Base-by-base conservation (phyloP, 192 early-diverging fungal species). In the Rhizoclosmatium sp. region DNA sequence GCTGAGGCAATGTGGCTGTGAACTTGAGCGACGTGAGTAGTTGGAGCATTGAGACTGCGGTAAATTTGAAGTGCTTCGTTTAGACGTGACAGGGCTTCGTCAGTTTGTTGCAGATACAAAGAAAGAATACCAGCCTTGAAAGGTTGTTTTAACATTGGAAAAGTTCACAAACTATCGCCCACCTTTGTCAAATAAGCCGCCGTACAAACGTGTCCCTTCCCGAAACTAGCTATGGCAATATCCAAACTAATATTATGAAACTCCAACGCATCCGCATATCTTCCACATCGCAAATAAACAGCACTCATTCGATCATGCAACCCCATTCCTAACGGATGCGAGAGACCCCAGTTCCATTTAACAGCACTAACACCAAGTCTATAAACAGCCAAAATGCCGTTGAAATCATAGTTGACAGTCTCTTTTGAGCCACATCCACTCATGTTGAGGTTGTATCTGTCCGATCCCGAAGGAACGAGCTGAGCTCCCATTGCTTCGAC, bases 151-250 rank as follows among this genome's bases (percentile, higher is more conserved):
- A 51, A 31, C 21, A 66, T 47, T 46, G 47, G 42, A 10, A 68
- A 12, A 47, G 19, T 31, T n/a, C n/a, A 2, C n/a, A 2, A 2
- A 40, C 39, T 31, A 12, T 44, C 59, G 4, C 73, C 2, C 51
- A 87, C 87, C 79, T 82, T 76, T 2, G 82, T 75, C 21, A 87
- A 66, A 76, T 89, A 87, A 4, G 84, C 85, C 4, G 84, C 87
- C 45, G 87, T 89, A 16, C 83, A 76, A 4, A 76, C 39, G 60
- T 89, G 87, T 31, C 71, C 84, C 78, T 86, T 85, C 4, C 87
- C 87, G 12, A 89, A 67, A 10, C 73, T 61, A 21, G 80, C 65
- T 2, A 83, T 47, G 23, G 83, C 84, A 78, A 85, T 81, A 14
- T 78, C 78, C 74, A 89, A 44, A 69, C 80, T 80, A 10, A 39